Evolutionary conservation across 495 filamentous ascomycete genomes (phyloP), one percentile per base, ranked within the genome.

Genomic region (Aspergillus bertholletiae): DNA sequence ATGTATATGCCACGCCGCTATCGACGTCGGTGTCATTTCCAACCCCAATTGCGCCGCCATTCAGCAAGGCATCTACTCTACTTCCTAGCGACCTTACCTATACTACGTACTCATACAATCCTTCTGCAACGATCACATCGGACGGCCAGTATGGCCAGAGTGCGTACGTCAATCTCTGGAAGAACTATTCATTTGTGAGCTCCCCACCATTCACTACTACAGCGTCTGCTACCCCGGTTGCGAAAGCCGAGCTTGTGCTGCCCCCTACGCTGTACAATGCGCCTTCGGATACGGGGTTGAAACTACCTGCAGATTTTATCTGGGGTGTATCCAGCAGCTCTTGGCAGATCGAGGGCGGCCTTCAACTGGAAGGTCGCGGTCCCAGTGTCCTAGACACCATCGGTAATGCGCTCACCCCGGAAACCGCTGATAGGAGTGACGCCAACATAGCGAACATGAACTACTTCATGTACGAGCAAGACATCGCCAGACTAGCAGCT

Each of bases 401-500:
- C 5, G 57, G 52, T 12, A 44, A 46, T 17, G 27, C 55, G 27
- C 60, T 64, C 2, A 67, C 68, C 34, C 35, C 32, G 23, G 37
- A 8, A 35, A 45, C 27, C 23, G 28, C 21, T 20, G 11, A 15
- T 27, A 46, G 5, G 45, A 60, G 37, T 24, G 45, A 47, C 23
- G 57, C 72, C 44, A 73, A 73, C 39, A 59, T 77, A 24, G 74
- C 76, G 7, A 74, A 76, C 51, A 66, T 74, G 54, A 73, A 78
- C 45, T 80, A 80, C 56, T 80, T 68, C 39, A 60, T 79, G 8
- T 80, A 80, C 52, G 80, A 80, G 55, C 74, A 80, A 52, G 77
- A 81, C 44, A 77, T 81, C 53, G 63, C 68, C 49, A 64, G 77
- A 5, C 44, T 80, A 21, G 77, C 78, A 0, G 64, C 71, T 1